Evolutionary conservation across 345 rosid genomes (phyloP), one percentile per base, ranked within the genome.

Genomic region (Murraya koenigii): DNA sequence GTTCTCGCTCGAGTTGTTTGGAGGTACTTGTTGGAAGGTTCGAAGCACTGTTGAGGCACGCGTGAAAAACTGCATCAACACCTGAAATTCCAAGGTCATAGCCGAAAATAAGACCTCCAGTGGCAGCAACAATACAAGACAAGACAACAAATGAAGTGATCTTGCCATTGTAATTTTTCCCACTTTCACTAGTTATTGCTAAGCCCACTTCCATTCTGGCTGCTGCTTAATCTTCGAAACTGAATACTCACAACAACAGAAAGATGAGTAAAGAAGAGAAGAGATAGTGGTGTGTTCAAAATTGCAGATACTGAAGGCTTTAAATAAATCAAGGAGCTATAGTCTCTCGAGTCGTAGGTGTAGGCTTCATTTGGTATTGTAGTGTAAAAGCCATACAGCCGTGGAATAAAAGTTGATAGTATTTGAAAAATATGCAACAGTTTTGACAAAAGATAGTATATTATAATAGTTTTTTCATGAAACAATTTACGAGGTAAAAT

Each of bases 21-120:
- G n/a, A n/a, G n/a, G n/a, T n/a, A n/a, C n/a, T n/a, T n/a, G n/a
- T n/a, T n/a, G n/a, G n/a, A n/a, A n/a, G n/a, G n/a, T n/a, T n/a
- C n/a, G n/a, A n/a, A n/a, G n/a, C n/a, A n/a, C n/a, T n/a, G n/a
- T n/a, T n/a, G n/a, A n/a, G n/a, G n/a, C n/a, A n/a, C n/a, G n/a
- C n/a, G n/a, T n/a, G n/a, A n/a, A n/a, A n/a, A n/a, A n/a, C n/a
- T n/a, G n/a, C n/a, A n/a, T n/a, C n/a, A n/a, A n/a, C n/a, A 93
- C 95, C 97, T 75, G 97, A 82, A 76, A 89, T 90, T 59, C 98
- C 98, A 67, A 91, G 85, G 82, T 94, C 98, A 80, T 90, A 94
- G 80, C 98, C 97, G 35, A 94, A 92, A 78, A 94, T 87, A 66
- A 92, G 88, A 59, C 98, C 98, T 77, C 98, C 98, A 89, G 86